phyloP scores from a whole-genome alignment of 306 rosid genomes.

The Benincasa hispida region DNA sequence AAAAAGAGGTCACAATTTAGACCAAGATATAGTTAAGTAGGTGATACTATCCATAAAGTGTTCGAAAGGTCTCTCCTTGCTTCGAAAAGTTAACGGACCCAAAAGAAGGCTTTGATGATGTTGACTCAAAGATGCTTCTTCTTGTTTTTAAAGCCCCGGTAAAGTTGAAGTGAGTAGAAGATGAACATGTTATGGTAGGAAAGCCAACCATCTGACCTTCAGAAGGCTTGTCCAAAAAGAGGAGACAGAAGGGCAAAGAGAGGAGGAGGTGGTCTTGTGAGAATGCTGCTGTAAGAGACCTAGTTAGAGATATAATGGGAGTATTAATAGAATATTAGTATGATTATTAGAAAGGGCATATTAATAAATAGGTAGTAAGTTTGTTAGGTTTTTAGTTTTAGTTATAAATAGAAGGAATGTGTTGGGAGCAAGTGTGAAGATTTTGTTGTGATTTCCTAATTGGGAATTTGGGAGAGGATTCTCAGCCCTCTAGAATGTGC shows the following conservation, averaged over 20 bases:
- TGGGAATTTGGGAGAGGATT: no score
- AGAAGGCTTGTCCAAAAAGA: background rate
- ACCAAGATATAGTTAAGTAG: background rate
- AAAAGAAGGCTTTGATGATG: background rate
- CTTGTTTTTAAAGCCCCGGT: background rate
- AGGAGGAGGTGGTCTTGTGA: background rate
- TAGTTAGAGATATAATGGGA: no score
- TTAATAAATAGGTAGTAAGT: no score
- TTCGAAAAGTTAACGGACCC: background rate
- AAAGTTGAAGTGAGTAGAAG: background rate
- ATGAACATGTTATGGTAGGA: background rate
- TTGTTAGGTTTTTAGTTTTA: no score
- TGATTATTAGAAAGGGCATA: no score
- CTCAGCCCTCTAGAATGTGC: no score
- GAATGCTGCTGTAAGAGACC: no score
- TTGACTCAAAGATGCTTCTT: background rate
- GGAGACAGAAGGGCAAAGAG: background rate
- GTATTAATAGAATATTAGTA: no score
- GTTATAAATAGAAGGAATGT: no score
- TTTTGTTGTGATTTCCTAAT: no score
- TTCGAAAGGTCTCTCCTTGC: background rate
- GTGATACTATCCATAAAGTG: background rate
- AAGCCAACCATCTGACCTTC: background rate
- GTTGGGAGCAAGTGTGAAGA: no score
- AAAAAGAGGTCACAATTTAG: background rate